Percentiles rank a stretch among this genome's conserved stretches.
These are phyloP conservation scores for Brachypodium distachyon DNA, from an alignment of 202 grass and related monocot species.

Conservation along the genomic window DNA sequence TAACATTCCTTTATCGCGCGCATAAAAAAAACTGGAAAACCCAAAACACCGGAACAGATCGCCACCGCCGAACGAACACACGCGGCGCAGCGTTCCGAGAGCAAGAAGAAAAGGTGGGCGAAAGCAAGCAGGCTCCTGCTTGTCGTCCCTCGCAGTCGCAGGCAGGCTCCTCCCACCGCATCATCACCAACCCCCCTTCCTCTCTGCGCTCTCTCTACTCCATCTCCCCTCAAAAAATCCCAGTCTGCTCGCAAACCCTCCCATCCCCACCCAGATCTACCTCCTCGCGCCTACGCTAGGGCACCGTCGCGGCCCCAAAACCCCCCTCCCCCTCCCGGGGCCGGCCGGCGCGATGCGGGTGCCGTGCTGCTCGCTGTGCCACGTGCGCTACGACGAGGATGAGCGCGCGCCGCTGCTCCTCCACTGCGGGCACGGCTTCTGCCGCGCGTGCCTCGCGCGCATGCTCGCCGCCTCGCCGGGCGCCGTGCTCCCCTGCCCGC, in stretches of 20 bases:
- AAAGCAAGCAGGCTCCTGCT: background rate
- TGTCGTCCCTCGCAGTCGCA: slow-evolving; percentile 13
- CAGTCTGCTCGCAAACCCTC: slow-evolving; percentile 8
- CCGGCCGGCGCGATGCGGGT: slow-evolving; percentile 44
- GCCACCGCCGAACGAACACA: background rate
- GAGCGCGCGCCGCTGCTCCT: slow-evolving; percentile 84
- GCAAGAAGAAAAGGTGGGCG: slow-evolving; percentile 12
- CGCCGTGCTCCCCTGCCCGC: slow-evolving; percentile 66
- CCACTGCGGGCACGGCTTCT: slow-evolving; percentile 99
- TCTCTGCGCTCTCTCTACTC: background rate
- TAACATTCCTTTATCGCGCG: too few relatives aligned
- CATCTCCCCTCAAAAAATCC: slow-evolving; percentile 19
- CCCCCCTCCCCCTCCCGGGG: background rate
- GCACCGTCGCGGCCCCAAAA: slow-evolving; percentile 4
- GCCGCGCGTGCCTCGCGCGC: slow-evolving; percentile 82
- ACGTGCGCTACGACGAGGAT: slow-evolving; percentile 83
- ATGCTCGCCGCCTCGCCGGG: slow-evolving; percentile 63
- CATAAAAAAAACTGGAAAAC: too few relatives aligned
- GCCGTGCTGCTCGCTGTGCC: slow-evolving; percentile 94
- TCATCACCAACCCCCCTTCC: slow-evolving; percentile 26
- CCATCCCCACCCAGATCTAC: slow-evolving; percentile 27
- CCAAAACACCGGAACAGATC: background rate
- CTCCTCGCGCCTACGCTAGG: slow-evolving; percentile 6
- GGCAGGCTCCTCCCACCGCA: slow-evolving; percentile 32
- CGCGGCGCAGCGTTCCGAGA: background rate